Conservation (phyloP, 306 rosid species). For the Dicorynia guianensis region DNA sequence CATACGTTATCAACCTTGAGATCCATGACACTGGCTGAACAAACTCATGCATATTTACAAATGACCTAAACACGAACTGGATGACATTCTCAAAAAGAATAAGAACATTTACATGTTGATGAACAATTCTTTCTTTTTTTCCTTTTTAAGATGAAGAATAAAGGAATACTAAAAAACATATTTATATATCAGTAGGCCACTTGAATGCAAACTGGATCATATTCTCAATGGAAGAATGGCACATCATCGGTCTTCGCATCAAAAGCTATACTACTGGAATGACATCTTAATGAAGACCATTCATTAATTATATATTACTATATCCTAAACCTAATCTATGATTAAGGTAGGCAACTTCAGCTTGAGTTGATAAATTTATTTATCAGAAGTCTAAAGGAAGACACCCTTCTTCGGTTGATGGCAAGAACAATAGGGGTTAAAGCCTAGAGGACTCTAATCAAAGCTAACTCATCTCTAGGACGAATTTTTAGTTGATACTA, state of each 20-base stretch:
- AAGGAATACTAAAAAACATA: not conserved
- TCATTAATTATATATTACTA: constrained; percentile 11
- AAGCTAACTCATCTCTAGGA: not conserved
- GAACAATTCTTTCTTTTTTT: not conserved
- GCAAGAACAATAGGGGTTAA: constrained; percentile 4
- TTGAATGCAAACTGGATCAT: constrained; percentile 1
- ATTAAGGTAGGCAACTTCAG: constrained; percentile 10
- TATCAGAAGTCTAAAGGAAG: not conserved
- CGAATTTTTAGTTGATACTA: no score
- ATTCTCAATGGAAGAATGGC: not conserved
- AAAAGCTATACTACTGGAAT: constrained; percentile 14
- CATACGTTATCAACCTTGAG: not conserved
- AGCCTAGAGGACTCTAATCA: not conserved
- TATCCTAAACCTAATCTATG: constrained; percentile 9
- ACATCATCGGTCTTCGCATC: not conserved
- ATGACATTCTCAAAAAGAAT: constrained; percentile 16
- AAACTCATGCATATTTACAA: not conserved
- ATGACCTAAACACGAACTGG: constrained; percentile 4
- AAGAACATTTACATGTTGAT: constrained; percentile 27
- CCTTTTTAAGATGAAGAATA: not conserved
- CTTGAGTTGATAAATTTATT: constrained; percentile 20
- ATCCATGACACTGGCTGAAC: not conserved
- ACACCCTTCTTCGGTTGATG: constrained; percentile 13
- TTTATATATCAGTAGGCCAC: not conserved
- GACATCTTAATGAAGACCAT: constrained; percentile 6